Evolutionary conservation across 352 stramenopile genomes (phyloP), one percentile per base, ranked within the genome.

Genomic region (Phytophthora sansomeana): DNA sequence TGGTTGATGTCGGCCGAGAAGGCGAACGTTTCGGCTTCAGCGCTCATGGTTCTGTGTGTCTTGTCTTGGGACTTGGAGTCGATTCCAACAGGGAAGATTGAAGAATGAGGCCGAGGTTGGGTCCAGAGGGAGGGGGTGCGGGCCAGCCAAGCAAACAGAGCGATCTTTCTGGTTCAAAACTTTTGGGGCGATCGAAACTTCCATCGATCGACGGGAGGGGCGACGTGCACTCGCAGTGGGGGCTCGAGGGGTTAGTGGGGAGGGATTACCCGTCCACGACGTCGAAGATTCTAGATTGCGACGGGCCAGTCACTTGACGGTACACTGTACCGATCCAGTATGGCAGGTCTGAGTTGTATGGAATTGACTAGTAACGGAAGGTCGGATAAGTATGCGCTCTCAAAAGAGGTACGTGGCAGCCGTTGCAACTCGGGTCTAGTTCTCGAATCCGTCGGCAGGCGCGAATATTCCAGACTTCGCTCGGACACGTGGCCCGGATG

Each of bases 1-100:
- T 99, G 98, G 87, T 99, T 99, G 90, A 99, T 99, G 80, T 99
- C 98, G 64, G 98, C 97, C 61, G 92, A 98, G 88, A 99, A 99
- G 72, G 97, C 98, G 75, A 99, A 99, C 64, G 95, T 99, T 92
- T 99, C 98, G 38, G 95, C 85, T 88, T 97, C 91, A 48, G 86
- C 77, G 70, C 81, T 92, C 83, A 93, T 95, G 42, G 29, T 91
- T 51, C 58, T 55, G 11, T 74, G 58, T 67, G 36, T 8, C 68
- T 79, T 74, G 50, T 74, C 38, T 68, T 30, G 38, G 43, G 17
- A n/a, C n/a, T n/a, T n/a, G n/a, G 47, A 63, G 3, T 54, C 63
- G 48, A 62, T 72, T 63, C 59, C 56, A 77, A 70, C 59, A 58
- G 60, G 64, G 80, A 72, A 87, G 78, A 91, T 91, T 89, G 68